Percentiles rank a stretch among this genome's conserved stretches.
Evolutionary conservation across 768 basidiomycete genomes (phyloP).

Genomic region (Calocera viscosa): DNA sequence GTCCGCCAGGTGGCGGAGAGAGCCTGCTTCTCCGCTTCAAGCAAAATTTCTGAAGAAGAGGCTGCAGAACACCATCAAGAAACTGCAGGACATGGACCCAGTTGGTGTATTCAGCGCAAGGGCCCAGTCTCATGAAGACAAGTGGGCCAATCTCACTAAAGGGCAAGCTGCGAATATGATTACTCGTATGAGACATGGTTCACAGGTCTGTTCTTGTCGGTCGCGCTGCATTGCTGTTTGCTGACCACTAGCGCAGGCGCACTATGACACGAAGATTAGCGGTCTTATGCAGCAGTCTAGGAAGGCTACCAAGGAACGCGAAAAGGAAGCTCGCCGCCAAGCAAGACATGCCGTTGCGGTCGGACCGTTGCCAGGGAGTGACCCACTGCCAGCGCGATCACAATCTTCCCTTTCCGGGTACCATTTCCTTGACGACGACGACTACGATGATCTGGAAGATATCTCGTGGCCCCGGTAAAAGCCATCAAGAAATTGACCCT

Average conservation of each 20-base stretch:
- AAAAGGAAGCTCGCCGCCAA: neutral
- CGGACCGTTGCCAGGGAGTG: too few relatives aligned
- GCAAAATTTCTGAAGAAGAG: conserved; percentile 44
- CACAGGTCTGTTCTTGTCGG: conserved; percentile 37
- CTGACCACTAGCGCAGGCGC: neutral
- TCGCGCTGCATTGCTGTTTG: neutral
- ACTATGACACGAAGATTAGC: neutral
- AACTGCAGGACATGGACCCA: conserved; percentile 19
- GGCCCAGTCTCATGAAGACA: conserved; percentile 21
- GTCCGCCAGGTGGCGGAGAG: conserved; percentile 51
- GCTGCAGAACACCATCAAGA: conserved; percentile 27
- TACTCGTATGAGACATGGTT: conserved; percentile 63
- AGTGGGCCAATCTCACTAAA: conserved; percentile 44
- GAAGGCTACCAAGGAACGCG: neutral
- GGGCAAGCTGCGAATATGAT: conserved; percentile 73
- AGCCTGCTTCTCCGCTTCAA: conserved; percentile 50
- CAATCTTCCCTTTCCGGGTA: too few relatives aligned
- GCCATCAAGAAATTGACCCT: too few relatives aligned
- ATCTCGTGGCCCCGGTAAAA: too few relatives aligned
- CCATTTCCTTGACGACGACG: too few relatives aligned
- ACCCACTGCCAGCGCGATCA: too few relatives aligned
- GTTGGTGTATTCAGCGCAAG: conserved; percentile 18
- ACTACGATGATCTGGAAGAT: too few relatives aligned
- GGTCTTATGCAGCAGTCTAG: too few relatives aligned
- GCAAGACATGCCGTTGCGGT: neutral